A percentile compares a stretch with the other conserved stretches of the same genome.
Conservation (phyloP, 257 asterid genomes). For the Primulina eburnea region DNA sequence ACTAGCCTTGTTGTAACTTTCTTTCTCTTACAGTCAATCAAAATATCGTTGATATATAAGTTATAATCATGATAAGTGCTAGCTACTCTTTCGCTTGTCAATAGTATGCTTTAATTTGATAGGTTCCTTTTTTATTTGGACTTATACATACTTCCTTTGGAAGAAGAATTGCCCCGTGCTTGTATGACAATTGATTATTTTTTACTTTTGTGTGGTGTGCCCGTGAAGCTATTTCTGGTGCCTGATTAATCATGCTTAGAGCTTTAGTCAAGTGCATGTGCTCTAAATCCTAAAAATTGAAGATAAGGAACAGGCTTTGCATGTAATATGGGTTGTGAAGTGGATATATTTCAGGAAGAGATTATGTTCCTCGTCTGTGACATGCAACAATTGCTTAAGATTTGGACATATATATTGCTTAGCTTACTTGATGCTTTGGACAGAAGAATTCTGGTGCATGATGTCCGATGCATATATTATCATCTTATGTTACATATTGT, state of each 20-base stretch:
- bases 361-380: background rate
- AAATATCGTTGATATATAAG: too few species aligned
- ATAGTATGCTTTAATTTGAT: too few species aligned
- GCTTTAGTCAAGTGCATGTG: background rate
- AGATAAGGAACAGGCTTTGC: too few species aligned
- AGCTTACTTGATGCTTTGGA: constrained; percentile 5
- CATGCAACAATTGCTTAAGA: background rate
- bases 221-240: background rate
- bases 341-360: background rate
- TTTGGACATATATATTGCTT: background rate
- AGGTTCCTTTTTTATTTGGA: too few species aligned
- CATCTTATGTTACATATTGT: background rate
- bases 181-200: background rate
- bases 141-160: too few species aligned
- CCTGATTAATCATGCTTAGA: background rate
- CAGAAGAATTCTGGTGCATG: background rate
- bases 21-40: too few species aligned
- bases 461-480: background rate
- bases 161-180: too few species aligned
- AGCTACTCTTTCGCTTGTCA: too few species aligned
- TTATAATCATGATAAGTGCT: too few species aligned
- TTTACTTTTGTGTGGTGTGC: background rate
- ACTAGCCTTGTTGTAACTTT: too few species aligned
- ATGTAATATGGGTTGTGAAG: too few species aligned
- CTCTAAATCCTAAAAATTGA: background rate